Conservation (phyloP, 2,329 filamentous ascomycete genomes). For the Aspergillus sp. region DNA sequence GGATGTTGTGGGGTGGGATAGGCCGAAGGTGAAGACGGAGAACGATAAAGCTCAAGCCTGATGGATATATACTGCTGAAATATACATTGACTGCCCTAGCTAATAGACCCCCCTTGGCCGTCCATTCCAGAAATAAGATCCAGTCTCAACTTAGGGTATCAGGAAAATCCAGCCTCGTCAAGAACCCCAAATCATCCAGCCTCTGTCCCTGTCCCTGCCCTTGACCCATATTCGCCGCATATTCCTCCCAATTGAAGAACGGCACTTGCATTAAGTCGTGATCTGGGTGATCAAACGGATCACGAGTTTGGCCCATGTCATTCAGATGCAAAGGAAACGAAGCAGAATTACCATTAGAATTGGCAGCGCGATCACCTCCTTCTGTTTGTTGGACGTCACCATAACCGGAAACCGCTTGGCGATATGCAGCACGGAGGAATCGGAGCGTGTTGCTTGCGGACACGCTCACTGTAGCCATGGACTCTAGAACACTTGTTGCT, state of each 20-base stretch:
- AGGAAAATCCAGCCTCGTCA: background rate
- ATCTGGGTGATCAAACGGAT: background rate
- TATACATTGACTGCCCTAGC: too few species aligned
- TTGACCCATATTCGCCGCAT: background rate
- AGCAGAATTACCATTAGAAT: too few species aligned
- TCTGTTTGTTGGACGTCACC: too few species aligned
- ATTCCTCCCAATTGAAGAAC: constrained; percentile 3
- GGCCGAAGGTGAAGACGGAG: background rate
- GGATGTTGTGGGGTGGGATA: constrained; percentile 19
- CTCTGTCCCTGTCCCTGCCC: background rate
- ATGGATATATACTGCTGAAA: background rate
- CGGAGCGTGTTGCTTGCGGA: constrained; percentile 31
- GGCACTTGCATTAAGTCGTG: background rate
- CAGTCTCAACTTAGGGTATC: background rate
- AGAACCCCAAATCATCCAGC: constrained; percentile 4
- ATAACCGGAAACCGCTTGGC: background rate
- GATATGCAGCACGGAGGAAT: constrained; percentile 17
- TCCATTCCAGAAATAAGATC: background rate
- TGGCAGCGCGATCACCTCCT: too few species aligned
- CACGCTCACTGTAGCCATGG: constrained; percentile 29
- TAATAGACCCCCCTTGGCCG: too few species aligned
- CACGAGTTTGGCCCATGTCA: background rate
- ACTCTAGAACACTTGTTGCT: constrained; percentile 26
- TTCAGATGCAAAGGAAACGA: background rate
- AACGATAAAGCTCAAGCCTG: too few species aligned